Evolutionary conservation across 2,329 filamentous ascomycete species (phyloP), one percentile per base, ranked within the genome.

Genomic region (Aspergillus latus): DNA sequence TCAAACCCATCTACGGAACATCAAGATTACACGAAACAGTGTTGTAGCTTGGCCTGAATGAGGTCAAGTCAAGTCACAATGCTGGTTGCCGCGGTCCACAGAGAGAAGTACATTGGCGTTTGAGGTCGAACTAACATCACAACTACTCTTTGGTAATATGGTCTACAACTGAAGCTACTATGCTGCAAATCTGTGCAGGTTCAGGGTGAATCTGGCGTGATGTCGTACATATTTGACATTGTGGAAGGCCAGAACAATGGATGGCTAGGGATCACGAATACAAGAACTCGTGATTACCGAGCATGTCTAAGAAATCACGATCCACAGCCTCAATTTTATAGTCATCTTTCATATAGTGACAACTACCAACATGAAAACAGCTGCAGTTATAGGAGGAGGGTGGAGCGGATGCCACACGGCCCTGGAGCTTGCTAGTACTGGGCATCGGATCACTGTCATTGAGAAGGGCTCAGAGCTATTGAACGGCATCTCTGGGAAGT

Each of bases 341-440:
- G 5, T 37, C 5, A 13, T n/a, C 36, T 13, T 11, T 37, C 13
- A 37, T 5, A 3, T n/a, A 2, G 3, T n/a, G 26, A 28, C 36
- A 11, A 6, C 36, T 37, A 5, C 36, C 11, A 15, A 6, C 11
- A 37, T 37, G 36, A 46, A 30, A 30, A 10, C 45, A 47, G 15
- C 32, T 13, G 45, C 26, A 30, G 47, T 52, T 4, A 45, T 56
- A 3, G 54, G 54, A 16, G 47, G 47, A n/a, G 48, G 48, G 5
- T 56, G 54, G 54, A 51, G 49, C 29, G 48, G 48, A 11, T 56
- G 54, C 42, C 54, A 56, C 36, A 49, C 49, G 26, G 54, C 54
- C 4, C 10, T 56, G 9, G 48, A 56, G 32, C 54, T 56, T 26
- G 37, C 42, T 10, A 34, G 30, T 4, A 15, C 49, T 8, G 40